Evolutionary conservation across 805 yeast species (phyloP).

Genomic region (Hanseniaspora singularis): DNA sequence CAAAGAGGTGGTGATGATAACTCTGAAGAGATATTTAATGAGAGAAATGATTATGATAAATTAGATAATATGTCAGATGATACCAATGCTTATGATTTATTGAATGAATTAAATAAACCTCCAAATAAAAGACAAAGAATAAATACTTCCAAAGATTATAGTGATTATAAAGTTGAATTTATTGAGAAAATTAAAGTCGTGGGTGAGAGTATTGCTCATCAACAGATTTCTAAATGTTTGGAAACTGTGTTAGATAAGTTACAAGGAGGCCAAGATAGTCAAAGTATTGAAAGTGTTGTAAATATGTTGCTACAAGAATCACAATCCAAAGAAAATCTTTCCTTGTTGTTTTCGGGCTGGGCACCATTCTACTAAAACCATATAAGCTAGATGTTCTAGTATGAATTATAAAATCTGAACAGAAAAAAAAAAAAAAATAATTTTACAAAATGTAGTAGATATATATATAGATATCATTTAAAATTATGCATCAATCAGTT

Average conservation of each 20-base stretch:
- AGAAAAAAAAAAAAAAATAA: neutral
- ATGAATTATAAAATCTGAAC: neutral
- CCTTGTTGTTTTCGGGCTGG: slow-evolving; percentile 76
- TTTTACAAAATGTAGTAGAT: too few species aligned
- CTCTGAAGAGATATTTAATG: slow-evolving; percentile 17
- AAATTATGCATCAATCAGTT: slow-evolving; percentile 40
- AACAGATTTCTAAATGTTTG: slow-evolving; percentile 5
- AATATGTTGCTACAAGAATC: slow-evolving; percentile 74
- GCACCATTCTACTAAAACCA: slow-evolving; percentile 56
- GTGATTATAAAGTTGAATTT: neutral
- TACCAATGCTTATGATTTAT: neutral
- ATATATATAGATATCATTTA: neutral
- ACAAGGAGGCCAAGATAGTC: slow-evolving; percentile 38
- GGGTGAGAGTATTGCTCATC: slow-evolving; percentile 5
- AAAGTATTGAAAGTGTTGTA: slow-evolving; percentile 75
- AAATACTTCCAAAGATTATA: slow-evolving; percentile 3
- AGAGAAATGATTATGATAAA: slow-evolving; percentile 13
- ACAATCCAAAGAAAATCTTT: slow-evolving; percentile 49
- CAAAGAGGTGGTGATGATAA: slow-evolving; percentile 19
- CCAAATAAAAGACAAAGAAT: neutral
- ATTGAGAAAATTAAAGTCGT: neutral
- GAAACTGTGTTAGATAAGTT: slow-evolving; percentile 1
- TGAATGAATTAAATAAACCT: too few species aligned
- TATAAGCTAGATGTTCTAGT: neutral
- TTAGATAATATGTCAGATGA: slow-evolving; percentile 21